These are phyloP conservation scores for Nitzschia sp. DNA, from an alignment of 108 stramenopile species.

Conservation along the genomic window DNA sequence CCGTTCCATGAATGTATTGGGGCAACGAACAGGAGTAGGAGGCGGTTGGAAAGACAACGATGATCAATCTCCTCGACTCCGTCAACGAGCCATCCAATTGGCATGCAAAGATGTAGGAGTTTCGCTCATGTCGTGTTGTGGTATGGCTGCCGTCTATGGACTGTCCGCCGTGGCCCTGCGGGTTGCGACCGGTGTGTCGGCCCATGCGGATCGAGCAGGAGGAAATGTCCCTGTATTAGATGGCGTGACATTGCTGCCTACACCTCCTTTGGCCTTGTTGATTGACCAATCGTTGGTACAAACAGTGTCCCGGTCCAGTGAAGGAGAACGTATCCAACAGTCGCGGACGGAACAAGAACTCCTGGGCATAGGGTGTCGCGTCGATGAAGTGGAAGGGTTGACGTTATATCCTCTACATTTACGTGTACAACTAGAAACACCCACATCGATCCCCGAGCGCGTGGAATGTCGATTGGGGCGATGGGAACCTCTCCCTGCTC, in stretches of 20 bases:
- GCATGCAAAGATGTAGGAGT: constrained; percentile 69
- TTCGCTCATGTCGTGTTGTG: constrained; percentile 73
- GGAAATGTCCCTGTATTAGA: constrained; percentile 41
- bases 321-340: constrained; percentile 57
- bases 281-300: constrained; percentile 68
- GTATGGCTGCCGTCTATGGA: constrained; percentile 77
- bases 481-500: neutral
- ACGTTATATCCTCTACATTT: constrained; percentile 56
- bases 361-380: constrained; percentile 59
- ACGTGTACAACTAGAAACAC: constrained; percentile 51
- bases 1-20: constrained; percentile 82
- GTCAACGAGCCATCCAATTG: constrained; percentile 66
- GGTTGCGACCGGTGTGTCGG: constrained; percentile 61
- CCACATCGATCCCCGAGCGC: constrained; percentile 26
- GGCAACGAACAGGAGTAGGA: constrained; percentile 79
- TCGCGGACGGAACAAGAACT: constrained; percentile 58
- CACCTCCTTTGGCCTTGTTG: constrained; percentile 63
- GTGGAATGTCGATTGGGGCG: neutral
- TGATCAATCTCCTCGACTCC: constrained; percentile 50
- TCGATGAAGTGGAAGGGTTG: constrained; percentile 36
- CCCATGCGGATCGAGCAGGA: constrained; percentile 69
- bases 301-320: constrained; percentile 44
- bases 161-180: constrained; percentile 66
- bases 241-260: constrained; percentile 43
- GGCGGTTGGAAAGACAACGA: constrained; percentile 80